Evolutionary conservation across 176 grass and related monocot genomes (phyloP).

Genomic region (Bonia amplexicaulis): DNA sequence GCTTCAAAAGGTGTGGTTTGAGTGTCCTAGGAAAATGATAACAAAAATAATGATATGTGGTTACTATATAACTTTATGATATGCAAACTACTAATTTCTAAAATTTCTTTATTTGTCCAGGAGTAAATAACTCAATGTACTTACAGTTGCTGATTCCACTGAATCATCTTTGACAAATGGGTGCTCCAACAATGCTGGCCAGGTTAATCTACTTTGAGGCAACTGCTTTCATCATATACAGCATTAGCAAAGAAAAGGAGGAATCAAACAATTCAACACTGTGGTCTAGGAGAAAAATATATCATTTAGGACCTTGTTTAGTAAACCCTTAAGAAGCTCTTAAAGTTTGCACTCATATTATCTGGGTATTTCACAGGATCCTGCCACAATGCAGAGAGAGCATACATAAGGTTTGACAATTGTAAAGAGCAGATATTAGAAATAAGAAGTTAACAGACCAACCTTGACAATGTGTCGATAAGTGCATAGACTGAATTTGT

Average conservation of each 20-base stretch:
- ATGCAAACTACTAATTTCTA: slow-evolving; percentile 8
- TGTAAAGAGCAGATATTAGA: background rate
- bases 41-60: background rate
- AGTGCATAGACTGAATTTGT: slow-evolving; percentile 97
- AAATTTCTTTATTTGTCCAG: background rate
- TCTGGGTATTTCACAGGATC: slow-evolving; percentile 99
- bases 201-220: slow-evolving; percentile 86
- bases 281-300: background rate
- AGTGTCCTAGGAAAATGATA: slow-evolving; percentile 24
- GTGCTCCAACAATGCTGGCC: slow-evolving; percentile 84
- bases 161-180: slow-evolving; percentile 89
- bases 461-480: slow-evolving; percentile 97
- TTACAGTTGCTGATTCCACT: slow-evolving; percentile 33
- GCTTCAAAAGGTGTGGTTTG: slow-evolving; percentile 27
- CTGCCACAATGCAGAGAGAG: slow-evolving; percentile 27
- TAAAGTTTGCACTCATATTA: slow-evolving; percentile 85
- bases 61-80: background rate
- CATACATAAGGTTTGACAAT: slow-evolving; percentile 19
- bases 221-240: slow-evolving; percentile 45
- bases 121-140: background rate
- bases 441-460: slow-evolving; percentile 23
- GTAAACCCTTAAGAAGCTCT: slow-evolving; percentile 90
- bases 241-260: slow-evolving; percentile 38
- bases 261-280: slow-evolving; percentile 9
- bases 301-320: slow-evolving; percentile 66